These are phyloP conservation scores for Quercus tomentella DNA, from an alignment of 331 rosid genomes.

Conservation along the genomic window DNA sequence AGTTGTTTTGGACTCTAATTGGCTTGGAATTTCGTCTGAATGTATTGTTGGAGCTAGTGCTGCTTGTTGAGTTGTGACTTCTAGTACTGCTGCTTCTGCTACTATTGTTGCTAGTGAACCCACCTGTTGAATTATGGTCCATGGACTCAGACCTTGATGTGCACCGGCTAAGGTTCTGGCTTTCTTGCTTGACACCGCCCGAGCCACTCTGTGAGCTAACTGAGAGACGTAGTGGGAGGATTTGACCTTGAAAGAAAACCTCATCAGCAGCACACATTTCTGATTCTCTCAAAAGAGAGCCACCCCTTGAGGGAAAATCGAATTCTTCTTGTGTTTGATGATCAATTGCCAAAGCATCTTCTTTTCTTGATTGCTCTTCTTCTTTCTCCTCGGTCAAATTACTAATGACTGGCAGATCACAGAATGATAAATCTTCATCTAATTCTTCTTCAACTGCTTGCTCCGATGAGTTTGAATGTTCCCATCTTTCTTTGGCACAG, in stretches of 20 bases:
- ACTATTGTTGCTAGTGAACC: slow-evolving; percentile 34
- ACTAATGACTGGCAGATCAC: slow-evolving; percentile 49
- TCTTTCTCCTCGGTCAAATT: slow-evolving; percentile 10
- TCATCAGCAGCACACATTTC: slow-evolving; percentile 87
- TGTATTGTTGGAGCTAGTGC: slow-evolving; percentile 34
- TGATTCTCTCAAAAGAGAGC: slow-evolving; percentile 24
- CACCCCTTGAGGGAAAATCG: slow-evolving; percentile 41
- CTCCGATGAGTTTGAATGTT: slow-evolving; percentile 1
- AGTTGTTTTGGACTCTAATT: slow-evolving; percentile 44
- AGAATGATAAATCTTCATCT: slow-evolving; percentile 56
- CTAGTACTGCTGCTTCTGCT: slow-evolving; percentile 55
- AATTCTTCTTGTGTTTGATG: slow-evolving; percentile 56
- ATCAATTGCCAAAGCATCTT: slow-evolving; percentile 10
- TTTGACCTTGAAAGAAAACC: slow-evolving; percentile 71
- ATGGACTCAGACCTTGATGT: slow-evolving; percentile 31
- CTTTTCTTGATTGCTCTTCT: slow-evolving; percentile 4
- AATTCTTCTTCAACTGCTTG: slow-evolving; percentile 25
- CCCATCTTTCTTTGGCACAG: slow-evolving; percentile 6
- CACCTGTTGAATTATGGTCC: slow-evolving; percentile 22
- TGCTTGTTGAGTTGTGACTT: slow-evolving; percentile 51
- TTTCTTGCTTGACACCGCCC: not conserved
- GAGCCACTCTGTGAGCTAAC: slow-evolving; percentile 41
- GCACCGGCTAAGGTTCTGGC: slow-evolving; percentile 2
- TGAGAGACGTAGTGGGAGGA: slow-evolving; percentile 59
- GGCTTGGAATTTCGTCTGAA: slow-evolving; percentile 18